phyloP scores from a whole-genome alignment of 495 filamentous ascomycete genomes.

The Neurospora hispaniola region DNA sequence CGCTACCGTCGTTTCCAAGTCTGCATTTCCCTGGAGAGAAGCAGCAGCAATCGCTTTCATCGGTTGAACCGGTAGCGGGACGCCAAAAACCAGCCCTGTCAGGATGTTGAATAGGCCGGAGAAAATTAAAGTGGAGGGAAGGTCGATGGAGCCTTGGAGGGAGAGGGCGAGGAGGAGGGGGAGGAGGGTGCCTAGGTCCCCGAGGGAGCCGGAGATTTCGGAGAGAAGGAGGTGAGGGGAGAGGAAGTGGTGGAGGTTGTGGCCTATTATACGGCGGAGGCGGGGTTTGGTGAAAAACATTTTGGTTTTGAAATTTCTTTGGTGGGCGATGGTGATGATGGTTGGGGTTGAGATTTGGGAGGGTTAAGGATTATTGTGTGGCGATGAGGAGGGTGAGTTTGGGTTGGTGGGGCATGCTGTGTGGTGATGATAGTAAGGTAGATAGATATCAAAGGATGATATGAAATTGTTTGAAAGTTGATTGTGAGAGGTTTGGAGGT shows the following conservation, averaged over 20 bases:
- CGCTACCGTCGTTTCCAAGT: neutral
- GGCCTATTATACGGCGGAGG: neutral
- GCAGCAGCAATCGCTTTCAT: constrained; percentile 46
- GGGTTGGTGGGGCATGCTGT: neutral
- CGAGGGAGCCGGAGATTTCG: constrained; percentile 83
- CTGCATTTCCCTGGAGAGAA: neutral
- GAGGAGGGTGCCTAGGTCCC: constrained; percentile 84
- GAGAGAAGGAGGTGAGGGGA: neutral
- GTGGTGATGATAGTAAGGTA: neutral
- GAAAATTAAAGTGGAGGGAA: constrained; percentile 69
- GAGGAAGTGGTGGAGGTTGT: neutral
- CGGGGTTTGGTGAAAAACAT: neutral
- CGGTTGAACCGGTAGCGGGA: constrained; percentile 78
- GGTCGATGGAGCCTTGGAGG: constrained; percentile 59
- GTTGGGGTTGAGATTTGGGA: neutral
- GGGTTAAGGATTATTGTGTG: neutral
- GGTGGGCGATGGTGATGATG: too few species aligned
- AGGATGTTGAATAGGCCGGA: constrained; percentile 76
- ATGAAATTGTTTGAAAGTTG: neutral
- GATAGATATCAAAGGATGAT: neutral
- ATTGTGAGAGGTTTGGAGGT: neutral
- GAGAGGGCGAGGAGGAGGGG: constrained; percentile 80
- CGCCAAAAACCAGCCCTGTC: constrained; percentile 72
- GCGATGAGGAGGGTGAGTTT: neutral
- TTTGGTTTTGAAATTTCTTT: neutral